Evolutionary conservation across 2,329 filamentous ascomycete species (phyloP).

Genomic region (Clonostachys rosea): DNA sequence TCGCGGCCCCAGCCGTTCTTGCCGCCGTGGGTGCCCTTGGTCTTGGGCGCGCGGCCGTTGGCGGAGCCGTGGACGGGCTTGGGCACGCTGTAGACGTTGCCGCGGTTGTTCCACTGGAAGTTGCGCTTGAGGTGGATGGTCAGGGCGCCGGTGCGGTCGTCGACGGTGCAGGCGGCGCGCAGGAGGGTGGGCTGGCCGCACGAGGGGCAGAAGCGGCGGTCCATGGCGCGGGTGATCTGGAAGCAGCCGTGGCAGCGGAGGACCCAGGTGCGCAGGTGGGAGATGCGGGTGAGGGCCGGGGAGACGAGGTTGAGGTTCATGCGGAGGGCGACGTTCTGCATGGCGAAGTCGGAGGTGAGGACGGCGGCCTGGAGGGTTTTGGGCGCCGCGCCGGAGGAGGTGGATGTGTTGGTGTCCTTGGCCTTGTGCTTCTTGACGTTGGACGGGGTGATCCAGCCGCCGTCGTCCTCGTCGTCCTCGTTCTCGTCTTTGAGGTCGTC

Average conservation of each 20-base stretch:
- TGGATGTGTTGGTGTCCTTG: constrained; percentile 47
- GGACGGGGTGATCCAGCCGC: constrained; percentile 90
- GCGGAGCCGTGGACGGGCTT: constrained; percentile 80
- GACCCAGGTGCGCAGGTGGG: constrained; percentile 81
- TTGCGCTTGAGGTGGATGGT: constrained; percentile 86
- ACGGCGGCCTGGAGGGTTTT: constrained; percentile 76
- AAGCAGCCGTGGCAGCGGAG: constrained; percentile 95
- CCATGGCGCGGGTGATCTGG: constrained; percentile 75
- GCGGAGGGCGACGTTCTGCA: constrained; percentile 94
- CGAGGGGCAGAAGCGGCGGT: constrained; percentile 84
- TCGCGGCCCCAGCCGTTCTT: constrained; percentile 83
- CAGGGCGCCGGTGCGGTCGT: constrained; percentile 69
- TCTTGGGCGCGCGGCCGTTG: constrained; percentile 65
- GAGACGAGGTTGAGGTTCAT: constrained; percentile 92
- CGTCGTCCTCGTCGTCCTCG: constrained; percentile 48
- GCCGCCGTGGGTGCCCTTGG: constrained; percentile 52
- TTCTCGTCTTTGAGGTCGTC: constrained; percentile 25
- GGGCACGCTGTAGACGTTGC: constrained; percentile 88
- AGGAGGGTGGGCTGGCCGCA: constrained; percentile 87
- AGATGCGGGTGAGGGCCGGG: constrained; percentile 72
- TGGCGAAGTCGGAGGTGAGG: constrained; percentile 91
- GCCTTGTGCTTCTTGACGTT: constrained; percentile 85
- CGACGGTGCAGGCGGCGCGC: constrained; percentile 80
- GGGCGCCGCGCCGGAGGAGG: constrained; percentile 33
- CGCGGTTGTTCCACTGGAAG: constrained; percentile 93